These are phyloP conservation scores for Boletus austroedulis DNA, from an alignment of 1,284 basidiomycete species.

Conservation along the genomic window DNA sequence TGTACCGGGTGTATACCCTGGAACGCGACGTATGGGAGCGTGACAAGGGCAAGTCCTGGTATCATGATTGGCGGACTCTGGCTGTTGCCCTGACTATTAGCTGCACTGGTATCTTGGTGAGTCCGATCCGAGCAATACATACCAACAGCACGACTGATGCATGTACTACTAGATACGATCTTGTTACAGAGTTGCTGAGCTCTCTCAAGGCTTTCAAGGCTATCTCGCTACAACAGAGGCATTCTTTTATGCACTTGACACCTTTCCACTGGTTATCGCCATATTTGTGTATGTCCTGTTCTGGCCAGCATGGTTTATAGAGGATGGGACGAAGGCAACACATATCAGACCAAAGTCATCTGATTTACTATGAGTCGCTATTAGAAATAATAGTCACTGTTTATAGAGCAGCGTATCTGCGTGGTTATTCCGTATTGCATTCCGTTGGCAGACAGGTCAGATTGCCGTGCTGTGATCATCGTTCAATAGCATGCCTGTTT, in stretches of 20 bases:
- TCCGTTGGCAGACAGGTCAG: neutral
- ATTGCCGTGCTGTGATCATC: neutral
- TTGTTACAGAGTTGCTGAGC: conserved; percentile 63
- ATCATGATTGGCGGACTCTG: conserved; percentile 59
- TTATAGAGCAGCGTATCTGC: neutral
- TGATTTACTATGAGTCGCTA: neutral
- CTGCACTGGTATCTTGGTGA: conserved; percentile 64
- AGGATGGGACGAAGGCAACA: neutral
- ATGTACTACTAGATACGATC: conserved; percentile 58
- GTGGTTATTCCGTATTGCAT: neutral
- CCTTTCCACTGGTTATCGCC: conserved; percentile 61
- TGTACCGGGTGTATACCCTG: conserved; percentile 48
- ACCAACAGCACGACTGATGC: neutral
- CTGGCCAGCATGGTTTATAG: conserved; percentile 60
- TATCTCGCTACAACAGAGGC: conserved; percentile 57
- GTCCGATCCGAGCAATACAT: no score
- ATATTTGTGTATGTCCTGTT: conserved; percentile 53
- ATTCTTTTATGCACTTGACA: conserved; percentile 68
- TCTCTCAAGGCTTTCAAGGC: conserved; percentile 63
- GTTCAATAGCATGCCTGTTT: no score
- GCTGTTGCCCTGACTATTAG: conserved; percentile 54
- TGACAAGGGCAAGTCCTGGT: conserved; percentile 43
- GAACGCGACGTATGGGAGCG: conserved; percentile 48
- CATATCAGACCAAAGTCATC: neutral
- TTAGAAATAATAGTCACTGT: neutral